Base-by-base conservation (phyloP, 352 stramenopile genomes). In the Globisporangium nagaii region DNA sequence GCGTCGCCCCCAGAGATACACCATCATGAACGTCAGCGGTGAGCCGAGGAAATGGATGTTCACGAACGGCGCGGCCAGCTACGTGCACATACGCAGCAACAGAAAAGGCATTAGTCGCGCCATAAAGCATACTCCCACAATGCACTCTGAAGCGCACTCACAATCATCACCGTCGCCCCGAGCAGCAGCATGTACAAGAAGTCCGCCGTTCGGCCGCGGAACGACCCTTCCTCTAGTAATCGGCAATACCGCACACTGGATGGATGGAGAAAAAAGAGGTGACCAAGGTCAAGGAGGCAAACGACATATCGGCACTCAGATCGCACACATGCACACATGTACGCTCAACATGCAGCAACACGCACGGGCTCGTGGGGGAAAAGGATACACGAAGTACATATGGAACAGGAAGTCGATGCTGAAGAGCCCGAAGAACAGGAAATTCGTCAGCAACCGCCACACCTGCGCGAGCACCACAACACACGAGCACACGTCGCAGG, bases 11-110 rank as follows among this genome's bases (percentile, higher is more conserved):
- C 97, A 99, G 22, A 99, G 74, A 73, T 99, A 99, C 5, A 99
- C 88, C 96, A 99, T 99, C 96, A 99, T 99, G 66, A 99, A 99
- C n/a, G 96, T 98, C 24, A 99, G 76, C 15, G 96, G 98, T 61
- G 88, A 98, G 17, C 97, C 96, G 9, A 99, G 76, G 71, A 99
- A 99, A 56, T 98, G 93, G 35, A 99, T 96, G 63, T 84, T 95
- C 19, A 98, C 81, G 62, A 98, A 99, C 12, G 96, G 94, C 37
- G 96, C 96, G 11, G 98, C 79, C n/a, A 93, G 67, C 85, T 96
- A 27, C 13, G 11, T 17, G 10, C 13, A 45, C n/a, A n/a, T n/a
- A 35, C 13, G n/a, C n/a, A 34, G 10, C 7, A 46, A 7, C 43
- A n/a, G 8, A 51, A 3, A 39, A 37, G 22, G 40, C n/a, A 51